Base-by-base conservation (phyloP, 1,284 basidiomycete species). In the Waitea zeae region DNA sequence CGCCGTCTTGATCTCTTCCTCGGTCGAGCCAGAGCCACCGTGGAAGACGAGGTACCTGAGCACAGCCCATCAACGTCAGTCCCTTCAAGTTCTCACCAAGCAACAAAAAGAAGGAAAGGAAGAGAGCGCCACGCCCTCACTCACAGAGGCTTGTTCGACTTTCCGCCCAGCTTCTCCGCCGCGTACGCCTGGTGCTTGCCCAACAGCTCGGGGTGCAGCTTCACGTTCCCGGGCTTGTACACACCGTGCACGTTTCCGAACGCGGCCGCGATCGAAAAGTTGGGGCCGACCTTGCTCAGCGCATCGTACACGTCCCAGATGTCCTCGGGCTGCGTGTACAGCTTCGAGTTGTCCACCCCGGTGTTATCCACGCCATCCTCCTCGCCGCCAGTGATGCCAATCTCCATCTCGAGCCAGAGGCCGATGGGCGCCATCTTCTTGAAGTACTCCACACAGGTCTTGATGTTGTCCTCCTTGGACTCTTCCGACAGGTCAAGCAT, bases 351-450 rank as follows among this genome's bases (percentile, higher is more conserved):
- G 64, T 98, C 95, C 46, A 92, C 90, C 38, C 68, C 73, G 42
- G 88, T 80, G 70, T 95, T 93, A 61, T 95, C 89, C 36, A 98
- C 93, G 56, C 93, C 93, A 53, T 98, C 93, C 61, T 98, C 93
- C 60, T 98, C 93, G 53, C 93, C 93, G 57, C 93, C 95, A 40
- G 95, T 99, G 63, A 99, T 98, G 53, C 95, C 95, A 55, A 99
- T 98, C 64, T 99, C 95, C 95, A 99, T 99, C 72, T 99, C 95
- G 58, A 99, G 88, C 90, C 90, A 99, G 49, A 88, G 64, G 43
- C 83, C 81, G 52, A 97, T 62, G 46, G 81, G 75, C 18, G 87
- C 84, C 89, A 98, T 88, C 54, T 88, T 86, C 59, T 78, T 70
- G 59, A 98, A 93, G 72, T 99, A 99, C 59, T 90, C 75, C 42